Evolutionary conservation across 169 alveolate genomes (phyloP), one percentile per base, ranked within the genome.

Genomic region (Eimeria zaria): DNA sequence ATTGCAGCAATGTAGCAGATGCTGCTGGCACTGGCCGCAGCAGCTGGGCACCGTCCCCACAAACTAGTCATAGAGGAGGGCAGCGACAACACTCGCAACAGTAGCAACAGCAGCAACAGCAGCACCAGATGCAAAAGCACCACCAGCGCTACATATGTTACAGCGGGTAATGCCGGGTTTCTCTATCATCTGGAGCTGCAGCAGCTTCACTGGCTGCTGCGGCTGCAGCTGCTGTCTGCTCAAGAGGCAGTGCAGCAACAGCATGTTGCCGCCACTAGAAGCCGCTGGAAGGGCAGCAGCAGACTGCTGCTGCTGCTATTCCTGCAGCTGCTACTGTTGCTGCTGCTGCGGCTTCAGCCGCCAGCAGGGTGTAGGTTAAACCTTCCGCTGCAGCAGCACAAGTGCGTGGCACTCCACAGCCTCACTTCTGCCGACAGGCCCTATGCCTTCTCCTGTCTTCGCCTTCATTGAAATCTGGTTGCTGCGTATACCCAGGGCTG

Each of bases 351-450:
- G 87, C 30, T 24, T 36, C 60, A 48, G 67, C 69, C 2, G 48
- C 30, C 51, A 41, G 33, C 12, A 20, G 33, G 69, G 58, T 36
- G 60, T 30, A 36, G 22, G 27, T 84, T 9, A 33, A 44, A 41
- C 58, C 80, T 36, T 81, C 33, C 95, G 97, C 81, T 91, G 87
- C 95, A 97, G 69, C 89, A 97, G 95, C 71, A 83, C 95, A 9
- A 96, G 97, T 46, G 97, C 97, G 78, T 92, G 95, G 80, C 98
- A 97, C 89, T 96, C 98, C 64, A 97, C 94, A 51, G 98, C 98
- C 89, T 96, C 95, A 87, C 96, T 88, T 55, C 96, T 88, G 51
- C 98, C 98, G 27, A 97, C 85, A 51, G 96, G 91, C 69, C 97
- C 98, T 46, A 97, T 67, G 41, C 97, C 91, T 89, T 97, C 98